A percentile compares a stretch with the other conserved stretches of the same genome.
Conservation (phyloP, 805 yeast species). For the Saccharomyces mikatae region DNA sequence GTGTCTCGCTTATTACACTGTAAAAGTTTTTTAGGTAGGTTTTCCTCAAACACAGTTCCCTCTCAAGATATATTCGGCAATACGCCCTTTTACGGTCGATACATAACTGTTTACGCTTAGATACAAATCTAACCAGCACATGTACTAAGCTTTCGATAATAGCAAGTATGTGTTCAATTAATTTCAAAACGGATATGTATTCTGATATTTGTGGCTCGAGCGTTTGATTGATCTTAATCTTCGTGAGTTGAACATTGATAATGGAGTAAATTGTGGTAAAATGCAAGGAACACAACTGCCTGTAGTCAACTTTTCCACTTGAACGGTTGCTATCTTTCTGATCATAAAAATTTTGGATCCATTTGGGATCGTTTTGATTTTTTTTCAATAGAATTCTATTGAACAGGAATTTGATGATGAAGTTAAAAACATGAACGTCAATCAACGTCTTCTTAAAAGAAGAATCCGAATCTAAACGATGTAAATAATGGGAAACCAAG, state of each 20-base stretch:
- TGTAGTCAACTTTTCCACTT: background rate
- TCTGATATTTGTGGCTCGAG: background rate
- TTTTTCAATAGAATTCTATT: background rate
- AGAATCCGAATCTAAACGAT: constrained; percentile 1
- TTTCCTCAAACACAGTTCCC: background rate
- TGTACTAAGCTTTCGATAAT: constrained; percentile 5
- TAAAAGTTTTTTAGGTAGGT: background rate
- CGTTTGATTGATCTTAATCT: background rate
- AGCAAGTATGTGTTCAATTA: constrained; percentile 1
- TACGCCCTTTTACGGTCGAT: background rate
- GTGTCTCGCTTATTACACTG: background rate
- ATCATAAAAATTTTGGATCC: constrained; percentile 3
- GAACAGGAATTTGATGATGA: background rate
- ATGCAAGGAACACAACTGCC: background rate
- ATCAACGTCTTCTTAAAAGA: background rate
- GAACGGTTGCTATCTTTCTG: constrained; percentile 6
- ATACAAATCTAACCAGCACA: background rate
- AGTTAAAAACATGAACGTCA: background rate
- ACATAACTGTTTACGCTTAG: background rate
- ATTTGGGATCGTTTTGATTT: background rate
- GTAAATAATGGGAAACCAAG: constrained; percentile 12
- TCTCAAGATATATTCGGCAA: background rate
- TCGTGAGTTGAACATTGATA: background rate
- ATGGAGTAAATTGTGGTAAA: background rate
- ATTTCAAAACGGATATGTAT: background rate